A percentile compares a stretch with the other conserved stretches of the same genome.
phyloP scores from a whole-genome alignment of 768 basidiomycete genomes.

The Mycena capillaripes region DNA sequence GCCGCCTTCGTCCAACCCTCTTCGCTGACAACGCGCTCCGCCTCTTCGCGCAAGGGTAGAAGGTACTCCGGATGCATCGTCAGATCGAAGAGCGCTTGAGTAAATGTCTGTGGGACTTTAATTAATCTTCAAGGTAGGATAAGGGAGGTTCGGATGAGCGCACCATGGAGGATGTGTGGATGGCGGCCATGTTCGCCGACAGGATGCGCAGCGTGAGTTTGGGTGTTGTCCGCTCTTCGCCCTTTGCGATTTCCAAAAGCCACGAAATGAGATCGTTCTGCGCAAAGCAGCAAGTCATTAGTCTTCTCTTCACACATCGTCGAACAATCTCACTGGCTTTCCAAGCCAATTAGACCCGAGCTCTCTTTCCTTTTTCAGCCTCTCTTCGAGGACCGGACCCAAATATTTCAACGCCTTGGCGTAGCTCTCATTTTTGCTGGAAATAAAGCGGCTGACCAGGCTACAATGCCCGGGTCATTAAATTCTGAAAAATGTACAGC shows the following conservation, averaged over 20 bases:
- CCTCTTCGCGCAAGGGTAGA: slow-evolving; percentile 49
- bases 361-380: slow-evolving; percentile 39
- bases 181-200: slow-evolving; percentile 55
- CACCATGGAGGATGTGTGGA: slow-evolving; percentile 58
- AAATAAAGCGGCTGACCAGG: slow-evolving; percentile 19
- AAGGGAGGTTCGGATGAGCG: slow-evolving; percentile 3
- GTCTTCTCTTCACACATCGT: too few species aligned
- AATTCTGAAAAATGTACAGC: not conserved
- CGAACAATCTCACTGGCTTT: slow-evolving; percentile 44
- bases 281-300: not conserved
- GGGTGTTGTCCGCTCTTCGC: slow-evolving; percentile 39
- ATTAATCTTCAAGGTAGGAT: not conserved
- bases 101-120: slow-evolving; percentile 41
- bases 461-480: not conserved
- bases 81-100: slow-evolving; percentile 47
- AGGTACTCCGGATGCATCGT: slow-evolving; percentile 47
- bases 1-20: slow-evolving; percentile 49
- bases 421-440: not conserved
- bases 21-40: slow-evolving; percentile 42
- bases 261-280: slow-evolving; percentile 38
- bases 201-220: slow-evolving; percentile 47
- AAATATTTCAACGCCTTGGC: slow-evolving; percentile 2
- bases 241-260: slow-evolving; percentile 41
- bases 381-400: slow-evolving; percentile 16
- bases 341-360: slow-evolving; percentile 48